Percentiles rank a stretch among this genome's conserved stretches.
Evolutionary conservation across 306 rosid genomes (phyloP).

Genomic region (Alnus rubra): DNA sequence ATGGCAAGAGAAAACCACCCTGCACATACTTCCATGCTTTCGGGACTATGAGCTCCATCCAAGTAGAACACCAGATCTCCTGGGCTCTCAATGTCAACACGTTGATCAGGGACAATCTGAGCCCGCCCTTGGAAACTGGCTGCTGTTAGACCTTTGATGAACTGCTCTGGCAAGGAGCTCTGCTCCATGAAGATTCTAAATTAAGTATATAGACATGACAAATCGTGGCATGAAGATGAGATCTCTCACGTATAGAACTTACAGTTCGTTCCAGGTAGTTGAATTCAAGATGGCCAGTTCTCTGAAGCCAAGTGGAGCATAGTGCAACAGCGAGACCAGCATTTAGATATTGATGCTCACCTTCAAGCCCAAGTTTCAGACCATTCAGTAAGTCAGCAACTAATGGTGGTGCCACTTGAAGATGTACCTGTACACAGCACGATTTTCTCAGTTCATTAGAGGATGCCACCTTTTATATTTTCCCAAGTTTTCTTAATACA

Average conservation of each 20-base stretch:
- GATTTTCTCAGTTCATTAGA: slow-evolving; percentile 32
- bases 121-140: slow-evolving; percentile 95
- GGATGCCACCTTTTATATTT: background rate
- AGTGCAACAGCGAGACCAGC: slow-evolving; percentile 92
- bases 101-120: slow-evolving; percentile 74
- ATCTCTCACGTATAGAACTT: slow-evolving; percentile 41
- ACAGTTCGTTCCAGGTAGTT: slow-evolving; percentile 49
- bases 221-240: slow-evolving; percentile 18
- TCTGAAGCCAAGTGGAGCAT: slow-evolving; percentile 85
- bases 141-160: slow-evolving; percentile 69
- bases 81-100: slow-evolving; percentile 39
- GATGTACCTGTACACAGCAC: slow-evolving; percentile 60
- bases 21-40: slow-evolving; percentile 88
- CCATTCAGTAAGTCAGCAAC: slow-evolving; percentile 69
- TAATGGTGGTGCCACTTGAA: slow-evolving; percentile 61
- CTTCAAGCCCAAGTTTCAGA: slow-evolving; percentile 83
- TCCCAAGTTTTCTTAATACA: background rate
- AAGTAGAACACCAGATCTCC: slow-evolving; percentile 73
- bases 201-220: slow-evolving; percentile 23
- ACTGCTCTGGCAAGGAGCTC: slow-evolving; percentile 74
- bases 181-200: slow-evolving; percentile 37
- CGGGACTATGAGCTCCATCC: slow-evolving; percentile 99
- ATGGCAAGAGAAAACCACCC: slow-evolving; percentile 79
- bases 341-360: slow-evolving; percentile 90
- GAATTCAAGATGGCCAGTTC: slow-evolving; percentile 59